A percentile compares a stretch with the other conserved stretches of the same genome.
These are phyloP conservation scores for Colletotrichum sp. DNA, from an alignment of 2,329 filamentous ascomycete species.

Conservation along the genomic window DNA sequence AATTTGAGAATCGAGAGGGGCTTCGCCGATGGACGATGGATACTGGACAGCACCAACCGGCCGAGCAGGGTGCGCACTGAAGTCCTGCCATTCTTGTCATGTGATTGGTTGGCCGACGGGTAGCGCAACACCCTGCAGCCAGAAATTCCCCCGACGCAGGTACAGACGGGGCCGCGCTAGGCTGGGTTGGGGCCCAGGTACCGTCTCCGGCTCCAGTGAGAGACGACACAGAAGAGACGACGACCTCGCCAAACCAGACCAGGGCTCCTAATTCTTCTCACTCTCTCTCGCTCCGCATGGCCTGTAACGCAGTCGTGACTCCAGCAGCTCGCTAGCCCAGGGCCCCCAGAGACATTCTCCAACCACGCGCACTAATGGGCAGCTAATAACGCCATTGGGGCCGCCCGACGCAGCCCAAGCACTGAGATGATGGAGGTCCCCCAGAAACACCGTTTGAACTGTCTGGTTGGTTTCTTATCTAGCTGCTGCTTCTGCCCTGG, in stretches of 20 bases:
- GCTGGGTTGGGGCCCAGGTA: background rate
- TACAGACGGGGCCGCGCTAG: slow-evolving; percentile 15
- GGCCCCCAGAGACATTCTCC: background rate
- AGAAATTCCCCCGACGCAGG: slow-evolving; percentile 18
- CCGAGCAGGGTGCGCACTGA: background rate
- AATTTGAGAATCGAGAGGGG: slow-evolving; percentile 12
- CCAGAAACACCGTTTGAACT: slow-evolving; percentile 15
- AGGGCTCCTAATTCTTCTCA: background rate
- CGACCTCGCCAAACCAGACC: too few species aligned
- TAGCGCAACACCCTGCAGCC: slow-evolving; percentile 1
- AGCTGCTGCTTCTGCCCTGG: background rate
- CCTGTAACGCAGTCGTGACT: slow-evolving; percentile 6
- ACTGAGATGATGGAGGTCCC: background rate
- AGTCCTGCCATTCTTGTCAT: background rate
- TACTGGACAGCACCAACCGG: background rate
- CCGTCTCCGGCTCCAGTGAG: background rate
- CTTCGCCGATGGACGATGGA: background rate
- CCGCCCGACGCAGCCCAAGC: background rate
- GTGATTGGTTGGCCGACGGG: background rate
- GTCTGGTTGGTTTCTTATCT: background rate
- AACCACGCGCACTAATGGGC: background rate
- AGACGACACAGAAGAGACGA: background rate
- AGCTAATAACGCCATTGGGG: slow-evolving; percentile 17
- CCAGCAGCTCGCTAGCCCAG: slow-evolving; percentile 8
- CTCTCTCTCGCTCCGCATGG: slow-evolving; percentile 6